Evolutionary conservation across 108 stramenopile genomes (phyloP), one percentile per base, ranked within the genome.

Genomic region (Discostella pseudostelligera): DNA sequence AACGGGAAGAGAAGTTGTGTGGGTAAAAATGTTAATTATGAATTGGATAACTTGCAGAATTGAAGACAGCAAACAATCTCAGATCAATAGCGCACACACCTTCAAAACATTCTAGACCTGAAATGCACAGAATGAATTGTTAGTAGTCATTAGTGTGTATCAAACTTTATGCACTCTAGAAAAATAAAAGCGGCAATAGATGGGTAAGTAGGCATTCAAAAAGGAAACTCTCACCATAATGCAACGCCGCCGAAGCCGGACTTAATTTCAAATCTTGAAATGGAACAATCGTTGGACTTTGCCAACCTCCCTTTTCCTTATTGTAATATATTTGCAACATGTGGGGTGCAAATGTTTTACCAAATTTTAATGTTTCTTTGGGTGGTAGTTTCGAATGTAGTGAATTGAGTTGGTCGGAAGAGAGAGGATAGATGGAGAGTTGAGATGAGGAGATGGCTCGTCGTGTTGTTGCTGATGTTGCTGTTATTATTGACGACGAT

Each of bases 21-120:
- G n/a, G n/a, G n/a, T n/a, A n/a, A n/a, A n/a, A n/a, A n/a, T n/a
- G n/a, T n/a, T n/a, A n/a, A n/a, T n/a, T n/a, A n/a, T n/a, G n/a
- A n/a, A n/a, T n/a, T n/a, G n/a, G n/a, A n/a, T n/a, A n/a, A n/a
- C n/a, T n/a, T n/a, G n/a, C n/a, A n/a, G n/a, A n/a, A n/a, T n/a
- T 44, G 11, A 26, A 14, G 32, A 12, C 35, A 29, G 7, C 4
- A 19, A n/a, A n/a, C n/a, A n/a, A n/a, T n/a, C n/a, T n/a, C n/a
- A n/a, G n/a, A n/a, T n/a, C n/a, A n/a, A n/a, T n/a, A n/a, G n/a
- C n/a, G n/a, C 35, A 51, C 72, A 22, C 56, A 73, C 72, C 97
- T 73, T 98, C 97, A 80, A 98, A 98, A 80, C 95, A 94, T 76
- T 95, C 71, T n/a, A 96, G 74, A 32, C 80, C 79, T 74, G 20